Percentiles rank a stretch among this genome's conserved stretches.
Conservation (phyloP, 768 basidiomycete species). For the Podaxis carcinomalis region DNA sequence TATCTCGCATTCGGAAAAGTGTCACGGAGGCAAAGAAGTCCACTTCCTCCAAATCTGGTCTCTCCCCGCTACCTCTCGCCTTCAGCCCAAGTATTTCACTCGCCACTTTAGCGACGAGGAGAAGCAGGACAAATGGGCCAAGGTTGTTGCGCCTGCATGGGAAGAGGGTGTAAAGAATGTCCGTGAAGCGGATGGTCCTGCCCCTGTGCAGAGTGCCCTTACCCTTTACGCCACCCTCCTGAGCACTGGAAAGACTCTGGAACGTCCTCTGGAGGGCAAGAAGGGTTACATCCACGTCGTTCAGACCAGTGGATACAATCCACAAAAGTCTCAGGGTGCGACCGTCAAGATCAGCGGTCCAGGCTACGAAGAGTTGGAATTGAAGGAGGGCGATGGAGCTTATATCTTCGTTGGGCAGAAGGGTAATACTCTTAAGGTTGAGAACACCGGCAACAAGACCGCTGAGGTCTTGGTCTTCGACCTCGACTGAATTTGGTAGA, state of each 20-base stretch:
- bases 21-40: constrained; percentile 35
- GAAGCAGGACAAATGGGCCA: constrained; percentile 69
- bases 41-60: constrained; percentile 57
- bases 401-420: constrained; percentile 56
- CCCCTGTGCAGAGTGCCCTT: constrained; percentile 71
- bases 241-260: constrained; percentile 47
- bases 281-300: constrained; percentile 85
- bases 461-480: constrained; percentile 84
- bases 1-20: constrained; percentile 73
- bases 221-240: constrained; percentile 75
- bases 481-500: constrained; percentile 38
- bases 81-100: constrained; percentile 82
- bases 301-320: constrained; percentile 80
- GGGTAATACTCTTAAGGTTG: constrained; percentile 37
- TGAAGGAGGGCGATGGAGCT: constrained; percentile 86
- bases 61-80: constrained; percentile 34
- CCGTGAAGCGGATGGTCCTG: constrained; percentile 72
- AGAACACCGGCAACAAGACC: constrained; percentile 60
- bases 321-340: constrained; percentile 50
- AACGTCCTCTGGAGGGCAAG: constrained; percentile 44
- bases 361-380: constrained; percentile 38
- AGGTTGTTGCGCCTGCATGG: constrained; percentile 72
- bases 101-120: constrained; percentile 80
- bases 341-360: constrained; percentile 45
- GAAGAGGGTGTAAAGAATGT: constrained; percentile 47